Conservation (phyloP, 768 basidiomycete species). For the Hygrophorus russula region DNA sequence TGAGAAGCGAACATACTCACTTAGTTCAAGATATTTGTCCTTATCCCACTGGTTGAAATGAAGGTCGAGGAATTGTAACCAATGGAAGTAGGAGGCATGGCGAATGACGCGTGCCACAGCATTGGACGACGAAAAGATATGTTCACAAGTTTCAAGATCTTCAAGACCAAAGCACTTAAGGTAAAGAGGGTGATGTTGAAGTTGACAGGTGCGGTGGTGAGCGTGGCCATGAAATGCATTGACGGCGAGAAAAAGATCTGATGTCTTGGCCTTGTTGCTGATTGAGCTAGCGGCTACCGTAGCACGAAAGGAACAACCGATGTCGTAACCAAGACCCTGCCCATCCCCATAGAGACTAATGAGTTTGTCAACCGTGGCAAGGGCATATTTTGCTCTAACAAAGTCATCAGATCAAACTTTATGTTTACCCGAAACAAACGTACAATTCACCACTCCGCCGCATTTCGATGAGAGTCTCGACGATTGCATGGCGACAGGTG, state of each 20-base stretch:
- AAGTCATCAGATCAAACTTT: not conserved
- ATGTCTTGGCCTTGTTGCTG: constrained; percentile 1
- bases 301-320: constrained; percentile 11
- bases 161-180: not conserved
- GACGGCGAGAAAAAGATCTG: constrained; percentile 3
- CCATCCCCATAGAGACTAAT: constrained; percentile 11
- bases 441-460: constrained; percentile 24
- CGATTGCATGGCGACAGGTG: constrained; percentile 23
- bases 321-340: constrained; percentile 12
- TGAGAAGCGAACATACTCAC: not conserved
- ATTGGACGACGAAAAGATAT: too few species aligned
- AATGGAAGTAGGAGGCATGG: constrained; percentile 10
- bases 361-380: constrained; percentile 13
- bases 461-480: constrained; percentile 21
- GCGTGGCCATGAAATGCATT: constrained; percentile 3
- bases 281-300: constrained; percentile 11
- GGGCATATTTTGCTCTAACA: constrained; percentile 18
- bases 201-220: constrained; percentile 5
- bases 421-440: constrained; percentile 7
- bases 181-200: constrained; percentile 5
- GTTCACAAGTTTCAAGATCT: constrained; percentile 4
- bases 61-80: constrained; percentile 17
- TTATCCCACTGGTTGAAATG: constrained; percentile 22
- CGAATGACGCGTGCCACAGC: too few species aligned
- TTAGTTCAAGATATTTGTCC: constrained; percentile 20